Evolutionary conservation across 192 early-diverging fungal species (phyloP), one percentile per base, ranked within the genome.

Genomic region (Fimicolochytrium jonesii): DNA sequence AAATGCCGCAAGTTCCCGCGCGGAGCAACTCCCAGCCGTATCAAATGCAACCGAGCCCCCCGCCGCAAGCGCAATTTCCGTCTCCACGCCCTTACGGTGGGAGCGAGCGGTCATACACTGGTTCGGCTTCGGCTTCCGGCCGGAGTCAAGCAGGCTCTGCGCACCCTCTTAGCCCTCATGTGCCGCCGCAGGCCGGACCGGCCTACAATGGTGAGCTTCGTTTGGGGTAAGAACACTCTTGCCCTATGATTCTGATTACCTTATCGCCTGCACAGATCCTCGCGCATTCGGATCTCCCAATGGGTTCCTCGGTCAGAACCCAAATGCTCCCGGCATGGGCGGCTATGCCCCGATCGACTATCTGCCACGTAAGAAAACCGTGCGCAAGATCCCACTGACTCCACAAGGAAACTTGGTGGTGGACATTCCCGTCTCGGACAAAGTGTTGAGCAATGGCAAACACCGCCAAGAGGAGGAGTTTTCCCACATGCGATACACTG

Each of bases 401-500:
- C 75, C 75, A 13, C 72, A 80, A 39, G 76, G 76, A 6, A 65
- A 77, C 48, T 45, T 77, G 18, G 66, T 69, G 3, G 45, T 81
- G 42, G 73, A 76, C 6, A 65, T 78, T 13, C 78, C 78, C 9
- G 59, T 77, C 49, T 49, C 69, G 10, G 57, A 68, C 35, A 54
- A 60, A 17, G 56, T 76, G 2, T 55, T 78, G 25, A 25, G 66
- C 32, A 58, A 56, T 23, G 71, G 81, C 25, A 79, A 74, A 34
- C 64, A 60, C 15, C 75, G 77, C 49, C 73, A 83, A 0, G 84
- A 78, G 30, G 79, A 88, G 47, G 94, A 97, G 75, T 93, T 93
- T 51, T 92, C 91, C 15, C 86, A 94, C 65, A 85, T 94, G 81
- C 83, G 95, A 25, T 99, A 99, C 77, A 98, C 95, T 0, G 90